Conservation (phyloP, 164 flowering plant genomes). For the Magnolia sinica region DNA sequence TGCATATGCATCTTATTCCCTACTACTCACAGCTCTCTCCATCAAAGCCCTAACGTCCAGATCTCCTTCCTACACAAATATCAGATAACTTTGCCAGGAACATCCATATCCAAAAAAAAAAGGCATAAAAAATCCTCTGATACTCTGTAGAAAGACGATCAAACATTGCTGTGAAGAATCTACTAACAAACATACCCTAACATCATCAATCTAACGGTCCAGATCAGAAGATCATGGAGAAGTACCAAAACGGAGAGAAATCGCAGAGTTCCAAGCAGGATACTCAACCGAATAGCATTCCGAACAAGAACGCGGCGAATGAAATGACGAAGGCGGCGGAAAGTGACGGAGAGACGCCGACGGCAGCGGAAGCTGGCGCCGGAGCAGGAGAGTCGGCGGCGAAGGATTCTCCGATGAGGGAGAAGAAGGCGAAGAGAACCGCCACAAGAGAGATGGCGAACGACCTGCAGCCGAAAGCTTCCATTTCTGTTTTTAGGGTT, state of each 20-base stretch:
- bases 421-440: constrained; percentile 18
- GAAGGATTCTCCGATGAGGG: constrained; percentile 13
- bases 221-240: neutral
- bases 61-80: neutral
- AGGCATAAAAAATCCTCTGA: neutral
- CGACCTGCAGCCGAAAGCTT: constrained; percentile 8
- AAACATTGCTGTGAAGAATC: neutral
- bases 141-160: neutral
- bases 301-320: constrained; percentile 25
- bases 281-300: constrained; percentile 26
- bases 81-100: neutral
- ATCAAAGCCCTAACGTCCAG: constrained; percentile 5
- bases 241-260: neutral
- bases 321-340: constrained; percentile 23
- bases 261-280: neutral
- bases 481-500: constrained; percentile 13
- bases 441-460: constrained; percentile 24
- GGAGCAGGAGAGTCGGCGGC: constrained; percentile 49
- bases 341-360: constrained; percentile 29
- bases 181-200: neutral
- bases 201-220: neutral
- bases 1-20: constrained; percentile 9
- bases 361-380: constrained; percentile 30
- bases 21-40: constrained; percentile 8
- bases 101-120: neutral